Conservation (phyloP, 345 rosid genomes). For the Eucalyptus pauciflora region DNA sequence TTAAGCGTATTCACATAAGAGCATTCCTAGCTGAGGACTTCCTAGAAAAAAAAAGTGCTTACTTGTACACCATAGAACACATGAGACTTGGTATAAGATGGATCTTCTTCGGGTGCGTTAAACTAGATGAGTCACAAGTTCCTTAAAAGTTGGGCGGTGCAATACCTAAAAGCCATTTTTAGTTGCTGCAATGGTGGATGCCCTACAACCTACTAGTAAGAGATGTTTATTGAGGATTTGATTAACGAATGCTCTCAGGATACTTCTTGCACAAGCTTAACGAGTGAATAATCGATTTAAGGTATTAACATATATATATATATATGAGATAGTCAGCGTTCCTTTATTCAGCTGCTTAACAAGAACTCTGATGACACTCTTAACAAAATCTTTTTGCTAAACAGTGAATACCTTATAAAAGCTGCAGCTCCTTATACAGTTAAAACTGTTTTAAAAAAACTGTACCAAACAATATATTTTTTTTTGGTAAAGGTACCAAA, state of each 20-base stretch:
- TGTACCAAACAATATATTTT: not conserved
- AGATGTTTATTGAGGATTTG: not conserved
- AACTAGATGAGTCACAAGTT: not conserved
- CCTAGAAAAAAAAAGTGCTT: not conserved
- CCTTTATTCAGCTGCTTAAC: not conserved
- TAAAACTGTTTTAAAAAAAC: not conserved
- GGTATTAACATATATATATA: not conserved
- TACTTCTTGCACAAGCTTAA: not conserved
- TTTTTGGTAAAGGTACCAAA: not conserved
- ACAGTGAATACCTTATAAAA: not conserved
- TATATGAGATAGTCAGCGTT: not conserved
- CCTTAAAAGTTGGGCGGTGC: not conserved
- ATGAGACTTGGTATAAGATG: not conserved
- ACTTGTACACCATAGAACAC: not conserved
- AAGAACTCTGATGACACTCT: not conserved
- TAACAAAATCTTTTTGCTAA: not conserved
- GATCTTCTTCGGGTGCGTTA: not conserved
- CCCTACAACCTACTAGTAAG: not conserved
- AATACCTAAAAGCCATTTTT: not conserved
- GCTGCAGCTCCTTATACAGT: not conserved
- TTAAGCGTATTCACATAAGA: not conserved
- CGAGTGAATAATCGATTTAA: not conserved
- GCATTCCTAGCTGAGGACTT: not conserved
- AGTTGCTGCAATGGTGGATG: not conserved
- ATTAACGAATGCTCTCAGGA: fast-evolving